Evolutionary conservation across 2,329 filamentous ascomycete genomes (phyloP).

Genomic region (Colletotrichum limetticola): DNA sequence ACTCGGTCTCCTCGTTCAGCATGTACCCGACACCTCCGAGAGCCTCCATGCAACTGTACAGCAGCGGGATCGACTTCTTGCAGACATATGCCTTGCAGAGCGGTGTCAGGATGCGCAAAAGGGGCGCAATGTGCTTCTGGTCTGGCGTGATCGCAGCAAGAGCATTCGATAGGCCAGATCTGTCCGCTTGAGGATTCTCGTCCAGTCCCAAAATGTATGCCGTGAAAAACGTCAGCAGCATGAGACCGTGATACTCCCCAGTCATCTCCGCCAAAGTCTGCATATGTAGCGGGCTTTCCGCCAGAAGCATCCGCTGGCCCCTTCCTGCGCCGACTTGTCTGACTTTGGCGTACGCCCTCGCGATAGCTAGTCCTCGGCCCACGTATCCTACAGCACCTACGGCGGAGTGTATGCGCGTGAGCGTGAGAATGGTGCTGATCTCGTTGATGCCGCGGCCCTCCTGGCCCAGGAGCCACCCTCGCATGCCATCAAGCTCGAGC

Average conservation of each 20-base stretch:
- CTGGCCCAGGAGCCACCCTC: constrained; percentile 73
- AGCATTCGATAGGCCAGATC: not conserved
- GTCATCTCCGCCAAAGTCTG: constrained; percentile 66
- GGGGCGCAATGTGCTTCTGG: constrained; percentile 46
- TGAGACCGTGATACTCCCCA: constrained; percentile 64
- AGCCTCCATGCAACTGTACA: constrained; percentile 70
- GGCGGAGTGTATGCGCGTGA: constrained; percentile 70
- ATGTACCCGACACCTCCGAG: constrained; percentile 76
- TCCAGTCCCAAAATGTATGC: constrained; percentile 64
- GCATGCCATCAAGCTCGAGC: constrained; percentile 71
- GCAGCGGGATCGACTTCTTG: constrained; percentile 58
- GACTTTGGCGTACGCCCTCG: constrained; percentile 67
- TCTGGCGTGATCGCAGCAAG: constrained; percentile 45
- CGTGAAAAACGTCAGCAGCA: constrained; percentile 66
- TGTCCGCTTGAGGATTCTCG: constrained; percentile 50
- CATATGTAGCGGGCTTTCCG: constrained; percentile 66
- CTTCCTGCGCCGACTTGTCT: constrained; percentile 57
- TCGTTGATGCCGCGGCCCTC: constrained; percentile 75
- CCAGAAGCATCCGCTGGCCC: constrained; percentile 53
- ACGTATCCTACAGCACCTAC: constrained; percentile 63
- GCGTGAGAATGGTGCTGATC: constrained; percentile 75
- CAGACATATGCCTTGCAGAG: constrained; percentile 69
- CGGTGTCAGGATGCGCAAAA: constrained; percentile 69
- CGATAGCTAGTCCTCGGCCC: constrained; percentile 66
- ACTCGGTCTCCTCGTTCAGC: constrained; percentile 70